Evolutionary conservation across 2,329 filamentous ascomycete species (phyloP).

Genomic region (Penicillium vulpinum): DNA sequence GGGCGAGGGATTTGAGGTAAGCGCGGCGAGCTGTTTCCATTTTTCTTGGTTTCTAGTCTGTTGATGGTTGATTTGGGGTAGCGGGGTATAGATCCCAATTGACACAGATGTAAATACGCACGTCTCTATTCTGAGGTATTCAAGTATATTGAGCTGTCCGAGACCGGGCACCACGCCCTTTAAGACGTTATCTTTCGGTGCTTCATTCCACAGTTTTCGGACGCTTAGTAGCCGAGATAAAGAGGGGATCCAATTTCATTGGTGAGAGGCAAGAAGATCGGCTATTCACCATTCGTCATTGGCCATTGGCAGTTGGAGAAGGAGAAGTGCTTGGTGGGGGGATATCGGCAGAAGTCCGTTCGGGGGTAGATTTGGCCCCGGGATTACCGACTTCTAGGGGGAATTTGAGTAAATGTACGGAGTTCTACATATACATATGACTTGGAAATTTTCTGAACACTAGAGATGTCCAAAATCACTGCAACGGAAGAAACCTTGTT

Average conservation of each 20-base stretch:
- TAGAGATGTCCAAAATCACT: not conserved
- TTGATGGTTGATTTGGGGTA: not conserved
- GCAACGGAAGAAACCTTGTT: not conserved
- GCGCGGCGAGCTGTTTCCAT: conserved; percentile 31
- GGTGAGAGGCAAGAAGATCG: conserved; percentile 19
- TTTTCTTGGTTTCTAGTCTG: not conserved
- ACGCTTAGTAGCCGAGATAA: conserved; percentile 21
- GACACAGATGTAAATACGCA: not conserved
- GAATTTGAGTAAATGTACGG: too few relatives aligned
- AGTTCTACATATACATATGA: too few relatives aligned
- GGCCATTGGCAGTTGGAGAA: not conserved
- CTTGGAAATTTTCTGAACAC: too few relatives aligned
- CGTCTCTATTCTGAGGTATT: not conserved
- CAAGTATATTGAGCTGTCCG: not conserved
- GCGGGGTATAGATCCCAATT: not conserved
- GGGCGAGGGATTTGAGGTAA: conserved; percentile 27
- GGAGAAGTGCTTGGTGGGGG: not conserved
- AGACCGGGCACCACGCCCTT: not conserved
- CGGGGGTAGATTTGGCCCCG: not conserved
- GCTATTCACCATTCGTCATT: conserved; percentile 11
- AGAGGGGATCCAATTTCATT: conserved; percentile 9
- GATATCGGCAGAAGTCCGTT: not conserved
- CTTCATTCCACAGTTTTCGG: conserved; percentile 9
- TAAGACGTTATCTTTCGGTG: not conserved
- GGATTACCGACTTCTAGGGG: too few relatives aligned